Conservation (phyloP, 192 early-diverging fungal species). For the Diversispora eburnea region DNA sequence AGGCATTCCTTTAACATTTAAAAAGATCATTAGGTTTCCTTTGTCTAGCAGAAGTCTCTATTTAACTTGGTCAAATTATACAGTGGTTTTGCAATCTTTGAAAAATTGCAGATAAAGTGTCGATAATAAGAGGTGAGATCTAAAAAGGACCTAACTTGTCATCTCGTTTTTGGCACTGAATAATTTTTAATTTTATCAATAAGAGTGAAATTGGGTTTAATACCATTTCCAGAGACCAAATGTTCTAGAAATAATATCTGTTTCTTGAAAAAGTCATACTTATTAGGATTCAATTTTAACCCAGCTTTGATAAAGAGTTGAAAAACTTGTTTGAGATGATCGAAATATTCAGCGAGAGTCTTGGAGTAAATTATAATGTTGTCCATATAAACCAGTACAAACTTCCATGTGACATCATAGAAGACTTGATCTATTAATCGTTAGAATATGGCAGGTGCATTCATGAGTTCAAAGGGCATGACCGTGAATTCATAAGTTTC, state of each 20-base stretch:
- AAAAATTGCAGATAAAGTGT: not conserved
- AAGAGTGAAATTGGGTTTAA: not conserved
- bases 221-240: not conserved
- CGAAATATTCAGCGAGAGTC: constrained; percentile 31
- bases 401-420: not conserved
- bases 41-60: not conserved
- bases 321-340: not conserved
- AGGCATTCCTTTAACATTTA: not conserved
- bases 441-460: constrained; percentile 33
- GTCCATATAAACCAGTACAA: constrained; percentile 34
- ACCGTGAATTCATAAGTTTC: constrained; percentile 26
- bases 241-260: not conserved
- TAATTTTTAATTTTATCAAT: not conserved
- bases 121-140: not conserved
- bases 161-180: not conserved
- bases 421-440: constrained; percentile 9
- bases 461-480: constrained; percentile 34
- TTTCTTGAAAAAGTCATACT: not conserved
- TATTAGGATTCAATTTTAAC: not conserved
- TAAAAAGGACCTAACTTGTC: not conserved
- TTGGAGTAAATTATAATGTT: too few relatives aligned
- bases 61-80: not conserved
- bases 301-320: not conserved
- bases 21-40: not conserved
- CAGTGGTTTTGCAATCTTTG: not conserved